Base-by-base conservation (phyloP, 2,329 filamentous ascomycete species). In the Fusarium compactum region DNA sequence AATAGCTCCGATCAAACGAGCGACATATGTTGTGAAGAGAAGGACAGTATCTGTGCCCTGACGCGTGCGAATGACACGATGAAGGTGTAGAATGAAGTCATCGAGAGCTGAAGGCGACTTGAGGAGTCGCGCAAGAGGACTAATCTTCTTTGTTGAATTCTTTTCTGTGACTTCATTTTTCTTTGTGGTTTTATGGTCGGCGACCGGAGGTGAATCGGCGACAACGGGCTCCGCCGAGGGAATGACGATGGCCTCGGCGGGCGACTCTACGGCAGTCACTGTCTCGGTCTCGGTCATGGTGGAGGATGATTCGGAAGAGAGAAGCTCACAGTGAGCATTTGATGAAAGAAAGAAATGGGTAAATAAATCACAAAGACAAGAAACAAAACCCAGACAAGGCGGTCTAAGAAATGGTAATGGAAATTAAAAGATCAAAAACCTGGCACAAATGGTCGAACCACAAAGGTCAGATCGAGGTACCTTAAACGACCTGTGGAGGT, bases 11-110 rank as follows among this genome's bases (percentile, higher is more conserved):
- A 83, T 75, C 58, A 90, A 80, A 65, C 88, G 89, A 58, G 90
- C 85, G 63, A 85, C 81, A 83, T 95, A 95, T 81, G 90, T 89
- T 67, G 90, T 78, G 71, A 91, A 88, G 68, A 91, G 86, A 73
- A 95, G 88, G 67, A 90, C 84, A 51, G 87, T 86, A 81, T 94
- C 92, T 78, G 91, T 89, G 76, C 92, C 91, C 38, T 86, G 80
- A 46, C 91, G 89, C 12, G 90, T 91, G 69, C 89, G 86, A 73
- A 94, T 84, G 76, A 92, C 88, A 70, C 89, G 89, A 76, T 85
- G 82, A 51, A 90, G 83, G 78, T 86, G 85, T 27, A 83, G 77
- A 67, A 90, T 78, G 77, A 89, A 86, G 78, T 80, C 82, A 76
- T 90, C 87, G 73, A 83, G 38, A 74, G 67, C 70, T 27, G 69